Percentiles rank a stretch among this genome's conserved stretches.
These are phyloP conservation scores for Aspergillus leporis DNA, from an alignment of 495 filamentous ascomycete species.

Conservation along the genomic window DNA sequence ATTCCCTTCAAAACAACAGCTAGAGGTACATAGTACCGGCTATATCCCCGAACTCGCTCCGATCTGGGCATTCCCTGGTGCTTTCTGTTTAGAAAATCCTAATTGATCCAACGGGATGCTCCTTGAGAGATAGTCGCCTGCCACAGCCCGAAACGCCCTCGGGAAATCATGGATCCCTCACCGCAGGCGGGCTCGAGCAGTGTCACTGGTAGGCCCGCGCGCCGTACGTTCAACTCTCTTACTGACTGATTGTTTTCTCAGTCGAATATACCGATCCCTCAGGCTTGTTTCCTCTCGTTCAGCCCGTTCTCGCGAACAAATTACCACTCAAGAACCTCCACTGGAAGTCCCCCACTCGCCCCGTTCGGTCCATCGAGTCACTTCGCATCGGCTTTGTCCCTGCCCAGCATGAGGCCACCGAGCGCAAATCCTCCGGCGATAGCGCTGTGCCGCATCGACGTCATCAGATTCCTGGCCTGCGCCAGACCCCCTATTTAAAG, in stretches of 20 bases:
- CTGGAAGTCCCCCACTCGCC: constrained; percentile 92
- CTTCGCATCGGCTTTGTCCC: constrained; percentile 86
- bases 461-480: constrained; percentile 93
- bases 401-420: constrained; percentile 34
- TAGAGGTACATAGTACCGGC: neutral
- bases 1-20: neutral
- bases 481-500: constrained; percentile 93
- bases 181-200: constrained; percentile 48
- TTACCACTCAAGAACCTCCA: constrained; percentile 91
- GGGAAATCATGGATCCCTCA: constrained; percentile 49
- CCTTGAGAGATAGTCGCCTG: constrained; percentile 22
- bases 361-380: constrained; percentile 86
- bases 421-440: constrained; percentile 40
- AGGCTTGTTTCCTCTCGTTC: constrained; percentile 78
- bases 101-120: constrained; percentile 32
- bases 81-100: neutral
- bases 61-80: neutral
- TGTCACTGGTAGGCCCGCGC: constrained; percentile 45
- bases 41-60: neutral
- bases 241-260: constrained; percentile 18
- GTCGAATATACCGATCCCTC: constrained; percentile 84
- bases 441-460: constrained; percentile 60
- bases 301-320: constrained; percentile 69
- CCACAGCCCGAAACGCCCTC: constrained; percentile 29
- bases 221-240: constrained; percentile 7